These are phyloP conservation scores for Cenchrus americanus DNA, from an alignment of 176 grass and related monocot genomes.

Conservation along the genomic window DNA sequence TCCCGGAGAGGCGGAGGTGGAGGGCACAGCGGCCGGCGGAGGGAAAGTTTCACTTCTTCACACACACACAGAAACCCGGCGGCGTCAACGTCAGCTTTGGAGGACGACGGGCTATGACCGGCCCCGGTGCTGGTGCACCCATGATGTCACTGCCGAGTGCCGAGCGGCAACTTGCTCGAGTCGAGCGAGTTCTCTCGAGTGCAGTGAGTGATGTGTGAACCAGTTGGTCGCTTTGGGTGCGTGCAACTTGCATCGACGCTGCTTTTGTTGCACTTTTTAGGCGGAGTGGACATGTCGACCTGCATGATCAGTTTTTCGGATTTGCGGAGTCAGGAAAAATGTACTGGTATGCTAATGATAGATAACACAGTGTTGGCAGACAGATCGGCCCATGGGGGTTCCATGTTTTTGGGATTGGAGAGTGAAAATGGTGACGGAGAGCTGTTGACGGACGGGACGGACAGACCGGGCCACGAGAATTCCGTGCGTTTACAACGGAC, in stretches of 20 bases:
- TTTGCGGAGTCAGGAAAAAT: too few species aligned
- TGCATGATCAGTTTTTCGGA: too few species aligned
- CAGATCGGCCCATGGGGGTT: background rate
- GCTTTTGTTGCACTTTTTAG: background rate
- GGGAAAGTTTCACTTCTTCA: background rate
- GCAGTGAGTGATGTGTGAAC: background rate
- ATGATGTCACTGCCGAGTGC: background rate
- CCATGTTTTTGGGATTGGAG: background rate
- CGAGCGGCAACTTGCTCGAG: background rate
- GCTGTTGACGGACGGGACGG: background rate
- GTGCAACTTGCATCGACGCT: background rate
- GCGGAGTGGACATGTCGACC: background rate
- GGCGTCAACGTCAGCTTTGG: background rate
- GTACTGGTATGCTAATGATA: too few species aligned
- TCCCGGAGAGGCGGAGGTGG: background rate
- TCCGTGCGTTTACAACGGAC: background rate
- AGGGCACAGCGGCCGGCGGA: background rate
- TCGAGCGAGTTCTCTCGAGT: background rate
- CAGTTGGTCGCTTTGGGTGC: background rate
- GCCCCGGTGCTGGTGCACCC: too few species aligned
- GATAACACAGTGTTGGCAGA: too few species aligned
- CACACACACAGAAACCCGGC: background rate
- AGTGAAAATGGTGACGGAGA: background rate
- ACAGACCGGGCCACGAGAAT: background rate
- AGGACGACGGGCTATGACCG: background rate